Evolutionary conservation across 2,329 filamentous ascomycete species (phyloP).

Genomic region (Cladosporium cucumerinum): DNA sequence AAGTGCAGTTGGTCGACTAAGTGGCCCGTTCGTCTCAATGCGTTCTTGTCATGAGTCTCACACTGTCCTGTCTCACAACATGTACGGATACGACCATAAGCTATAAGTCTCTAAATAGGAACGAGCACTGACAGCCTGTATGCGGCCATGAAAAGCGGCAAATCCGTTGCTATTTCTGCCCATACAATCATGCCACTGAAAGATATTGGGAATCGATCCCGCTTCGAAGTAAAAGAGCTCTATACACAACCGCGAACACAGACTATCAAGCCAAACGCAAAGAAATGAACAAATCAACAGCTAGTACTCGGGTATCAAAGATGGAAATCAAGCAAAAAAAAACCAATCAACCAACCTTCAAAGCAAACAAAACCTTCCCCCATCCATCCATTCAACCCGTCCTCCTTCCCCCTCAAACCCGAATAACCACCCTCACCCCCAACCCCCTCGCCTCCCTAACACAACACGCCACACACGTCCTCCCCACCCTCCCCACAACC

Average conservation of each 20-base stretch:
- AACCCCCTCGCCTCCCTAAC: constrained; percentile 71
- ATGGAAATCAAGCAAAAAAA: background rate
- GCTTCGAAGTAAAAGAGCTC: background rate
- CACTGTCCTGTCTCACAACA: background rate
- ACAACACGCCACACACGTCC: constrained; percentile 70
- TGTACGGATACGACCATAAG: too few species aligned
- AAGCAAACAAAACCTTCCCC: background rate
- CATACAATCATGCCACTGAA: background rate
- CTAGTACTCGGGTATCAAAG: constrained; percentile 8
- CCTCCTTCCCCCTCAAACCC: constrained; percentile 31
- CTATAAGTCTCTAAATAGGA: too few species aligned
- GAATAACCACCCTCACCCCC: constrained; percentile 63
- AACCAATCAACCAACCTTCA: background rate
- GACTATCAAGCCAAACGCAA: background rate
- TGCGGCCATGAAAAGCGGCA: too few species aligned
- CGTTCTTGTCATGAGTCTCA: background rate
- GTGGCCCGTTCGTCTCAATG: background rate
- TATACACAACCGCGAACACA: too few species aligned
- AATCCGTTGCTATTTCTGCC: background rate
- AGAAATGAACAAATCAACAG: background rate
- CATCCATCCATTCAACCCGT: background rate
- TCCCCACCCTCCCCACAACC: constrained; percentile 62
- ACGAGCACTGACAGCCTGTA: too few species aligned
- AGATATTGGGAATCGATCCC: background rate
- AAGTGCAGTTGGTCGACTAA: background rate